phyloP scores from a whole-genome alignment of 352 stramenopile species.

The Salisapilia sapeloensis region DNA sequence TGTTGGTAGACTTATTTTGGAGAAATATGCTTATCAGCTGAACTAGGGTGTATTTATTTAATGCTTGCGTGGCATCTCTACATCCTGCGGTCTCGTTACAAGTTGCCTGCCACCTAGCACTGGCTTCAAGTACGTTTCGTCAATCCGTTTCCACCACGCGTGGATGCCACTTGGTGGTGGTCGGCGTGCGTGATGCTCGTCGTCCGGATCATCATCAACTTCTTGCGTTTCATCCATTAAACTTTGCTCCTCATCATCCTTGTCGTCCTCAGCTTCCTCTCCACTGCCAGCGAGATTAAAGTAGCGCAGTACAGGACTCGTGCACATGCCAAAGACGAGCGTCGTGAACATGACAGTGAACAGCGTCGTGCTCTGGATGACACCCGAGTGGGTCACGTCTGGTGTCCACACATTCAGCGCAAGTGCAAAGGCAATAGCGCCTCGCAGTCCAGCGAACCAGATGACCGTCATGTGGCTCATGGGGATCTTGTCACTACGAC shows the following conservation, averaged over 20 bases:
- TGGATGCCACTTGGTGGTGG: conserved; percentile 29
- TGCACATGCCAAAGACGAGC: conserved; percentile 62
- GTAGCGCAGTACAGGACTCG: conserved; percentile 38
- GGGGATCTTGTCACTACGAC: conserved; percentile 48
- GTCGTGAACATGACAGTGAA: conserved; percentile 76
- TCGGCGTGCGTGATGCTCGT: conserved; percentile 12
- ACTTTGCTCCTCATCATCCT: conserved; percentile 18
- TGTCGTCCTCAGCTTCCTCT: conserved; percentile 14
- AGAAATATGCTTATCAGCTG: no score
- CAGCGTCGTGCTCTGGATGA: conserved; percentile 63
- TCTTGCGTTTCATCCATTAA: conserved; percentile 6
- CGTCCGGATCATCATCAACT: conserved; percentile 9
- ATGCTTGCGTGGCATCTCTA: no score
- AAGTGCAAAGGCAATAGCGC: conserved; percentile 86
- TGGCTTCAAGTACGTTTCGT: conserved; percentile 62
- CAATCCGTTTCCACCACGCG: conserved; percentile 34
- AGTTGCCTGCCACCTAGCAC: conserved; percentile 43
- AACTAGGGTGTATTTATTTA: no score
- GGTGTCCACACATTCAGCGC: conserved; percentile 52
- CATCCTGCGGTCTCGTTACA: no score
- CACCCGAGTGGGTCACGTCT: conserved; percentile 27
- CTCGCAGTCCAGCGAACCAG: conserved; percentile 85
- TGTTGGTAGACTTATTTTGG: no score
- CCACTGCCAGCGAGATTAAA: conserved; percentile 27
- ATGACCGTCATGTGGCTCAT: conserved; percentile 77